Conservation (phyloP, 2,329 filamentous ascomycete species). For the Ophiocordyceps camponoti-leonardi region DNA sequence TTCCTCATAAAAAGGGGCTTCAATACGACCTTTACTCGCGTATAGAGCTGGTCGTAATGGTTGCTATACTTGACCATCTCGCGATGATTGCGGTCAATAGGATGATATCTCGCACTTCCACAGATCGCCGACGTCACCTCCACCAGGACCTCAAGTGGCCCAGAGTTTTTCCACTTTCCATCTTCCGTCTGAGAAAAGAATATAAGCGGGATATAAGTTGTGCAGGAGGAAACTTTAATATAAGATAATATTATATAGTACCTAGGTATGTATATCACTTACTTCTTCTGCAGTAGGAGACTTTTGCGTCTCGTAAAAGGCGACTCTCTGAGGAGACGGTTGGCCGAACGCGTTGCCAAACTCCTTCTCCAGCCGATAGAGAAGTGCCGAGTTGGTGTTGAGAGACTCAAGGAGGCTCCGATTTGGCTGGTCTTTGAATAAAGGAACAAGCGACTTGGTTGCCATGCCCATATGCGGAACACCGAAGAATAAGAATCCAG, state of each 20-base stretch:
- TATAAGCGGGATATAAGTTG: neutral
- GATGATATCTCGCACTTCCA: neutral
- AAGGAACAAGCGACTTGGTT: neutral
- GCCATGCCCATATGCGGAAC: neutral
- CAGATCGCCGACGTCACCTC: neutral
- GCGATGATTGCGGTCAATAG: neutral
- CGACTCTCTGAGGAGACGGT: neutral
- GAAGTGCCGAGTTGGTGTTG: neutral
- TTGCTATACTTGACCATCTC: neutral
- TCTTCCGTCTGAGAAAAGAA: neutral
- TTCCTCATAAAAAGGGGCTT: neutral
- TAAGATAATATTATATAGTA: too few relatives aligned
- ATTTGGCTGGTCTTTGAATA: neutral
- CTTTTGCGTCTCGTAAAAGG: neutral
- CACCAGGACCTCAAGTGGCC: neutral
- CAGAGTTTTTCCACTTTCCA: neutral
- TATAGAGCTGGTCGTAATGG: neutral
- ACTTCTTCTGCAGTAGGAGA: neutral
- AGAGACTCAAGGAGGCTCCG: neutral
- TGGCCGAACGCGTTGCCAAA: neutral
- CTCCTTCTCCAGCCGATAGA: neutral
- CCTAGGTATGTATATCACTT: too few relatives aligned
- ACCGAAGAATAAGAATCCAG: neutral
- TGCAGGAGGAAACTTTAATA: too few relatives aligned
- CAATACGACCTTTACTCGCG: neutral